phyloP scores from a whole-genome alignment of 371 early-diverging fungal genomes.

The Syncephalastrum racemosum region DNA sequence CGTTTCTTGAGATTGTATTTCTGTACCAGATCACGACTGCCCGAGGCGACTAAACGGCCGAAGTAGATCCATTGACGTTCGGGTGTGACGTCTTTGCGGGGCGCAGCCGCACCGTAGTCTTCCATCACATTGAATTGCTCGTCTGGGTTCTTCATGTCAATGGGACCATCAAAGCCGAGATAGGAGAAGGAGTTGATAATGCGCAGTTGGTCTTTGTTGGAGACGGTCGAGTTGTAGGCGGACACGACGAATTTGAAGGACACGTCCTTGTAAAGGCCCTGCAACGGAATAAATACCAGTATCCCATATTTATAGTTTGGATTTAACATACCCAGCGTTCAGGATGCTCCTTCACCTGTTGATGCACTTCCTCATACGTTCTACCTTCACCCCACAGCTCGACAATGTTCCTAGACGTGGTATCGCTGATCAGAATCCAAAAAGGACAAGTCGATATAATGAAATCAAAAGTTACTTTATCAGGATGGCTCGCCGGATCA shows the following conservation, averaged over 20 bases:
- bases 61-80: constrained; percentile 63
- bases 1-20: constrained; percentile 91
- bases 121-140: constrained; percentile 76
- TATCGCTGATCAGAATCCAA: not conserved
- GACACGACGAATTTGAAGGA: constrained; percentile 86
- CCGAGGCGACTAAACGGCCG: constrained; percentile 68
- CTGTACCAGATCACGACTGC: constrained; percentile 73
- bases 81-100: constrained; percentile 32
- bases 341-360: constrained; percentile 51
- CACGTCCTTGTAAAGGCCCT: constrained; percentile 56
- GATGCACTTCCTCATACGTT: constrained; percentile 65
- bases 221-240: constrained; percentile 72
- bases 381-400: constrained; percentile 78
- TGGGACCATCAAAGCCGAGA: constrained; percentile 73
- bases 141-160: constrained; percentile 84
- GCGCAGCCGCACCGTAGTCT: constrained; percentile 62
- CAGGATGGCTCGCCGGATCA: constrained; percentile 86
- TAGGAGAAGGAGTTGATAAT: constrained; percentile 82
- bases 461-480: constrained; percentile 58
- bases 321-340: constrained; percentile 55
- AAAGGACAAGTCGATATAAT: not conserved
- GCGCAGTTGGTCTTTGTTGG: constrained; percentile 67
- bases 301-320: too few relatives aligned
- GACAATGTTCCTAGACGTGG: constrained; percentile 58
- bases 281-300: not conserved